These are phyloP conservation scores for Xylariales sp. DNA, from an alignment of 2,329 filamentous ascomycete species.

Conservation along the genomic window DNA sequence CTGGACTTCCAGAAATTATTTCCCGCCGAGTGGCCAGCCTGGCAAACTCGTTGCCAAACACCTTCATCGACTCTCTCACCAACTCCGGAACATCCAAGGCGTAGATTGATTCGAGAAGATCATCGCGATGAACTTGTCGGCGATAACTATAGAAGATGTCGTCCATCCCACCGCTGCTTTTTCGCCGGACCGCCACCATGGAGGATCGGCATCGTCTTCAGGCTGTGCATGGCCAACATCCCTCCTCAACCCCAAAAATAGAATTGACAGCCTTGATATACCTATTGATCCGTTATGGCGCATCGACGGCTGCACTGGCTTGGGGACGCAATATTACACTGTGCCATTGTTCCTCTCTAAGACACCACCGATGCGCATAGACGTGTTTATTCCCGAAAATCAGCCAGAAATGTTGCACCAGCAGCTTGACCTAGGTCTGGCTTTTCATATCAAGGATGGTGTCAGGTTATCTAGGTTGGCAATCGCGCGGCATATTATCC, in stretches of 20 bases:
- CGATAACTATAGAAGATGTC: slow-evolving; percentile 48
- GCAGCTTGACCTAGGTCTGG: slow-evolving; percentile 43
- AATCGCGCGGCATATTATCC: slow-evolving; percentile 49
- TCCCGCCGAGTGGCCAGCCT: too few relatives aligned
- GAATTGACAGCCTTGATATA: slow-evolving; percentile 50
- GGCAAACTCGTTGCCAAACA: too few relatives aligned
- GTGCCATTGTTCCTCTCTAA: slow-evolving; percentile 45
- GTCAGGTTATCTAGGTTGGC: slow-evolving; percentile 42
- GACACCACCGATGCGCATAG: slow-evolving; percentile 48
- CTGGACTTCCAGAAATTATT: too few relatives aligned
- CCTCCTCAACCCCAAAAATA: slow-evolving; percentile 55
- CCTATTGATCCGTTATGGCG: slow-evolving; percentile 46
- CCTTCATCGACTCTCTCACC: too few relatives aligned
- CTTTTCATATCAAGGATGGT: slow-evolving; percentile 52
- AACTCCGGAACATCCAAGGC: too few relatives aligned
- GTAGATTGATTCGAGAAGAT: too few relatives aligned
- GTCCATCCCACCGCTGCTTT: slow-evolving; percentile 57
- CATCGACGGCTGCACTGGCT: slow-evolving; percentile 53
- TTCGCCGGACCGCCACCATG: slow-evolving; percentile 10
- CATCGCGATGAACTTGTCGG: slow-evolving; percentile 52
- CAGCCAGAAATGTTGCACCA: slow-evolving; percentile 35
- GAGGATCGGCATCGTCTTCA: slow-evolving; percentile 8
- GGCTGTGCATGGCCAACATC: slow-evolving; percentile 39
- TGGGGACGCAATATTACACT: slow-evolving; percentile 55
- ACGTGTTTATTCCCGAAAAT: slow-evolving; percentile 54